Conservation (phyloP, 805 yeast species). For the Metschnikowia rubicola region DNA sequence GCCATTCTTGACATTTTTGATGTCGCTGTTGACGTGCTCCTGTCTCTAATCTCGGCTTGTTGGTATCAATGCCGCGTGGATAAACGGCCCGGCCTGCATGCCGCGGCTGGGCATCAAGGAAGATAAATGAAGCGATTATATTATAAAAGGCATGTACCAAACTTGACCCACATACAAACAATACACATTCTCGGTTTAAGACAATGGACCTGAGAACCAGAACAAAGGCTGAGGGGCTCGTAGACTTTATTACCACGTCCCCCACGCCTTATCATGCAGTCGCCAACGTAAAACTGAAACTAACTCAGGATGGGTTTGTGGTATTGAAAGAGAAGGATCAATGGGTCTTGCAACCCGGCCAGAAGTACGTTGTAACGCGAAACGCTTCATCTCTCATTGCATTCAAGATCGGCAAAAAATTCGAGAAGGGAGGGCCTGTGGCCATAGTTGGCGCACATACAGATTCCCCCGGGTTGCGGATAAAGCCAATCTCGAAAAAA, state of each 20-base stretch:
- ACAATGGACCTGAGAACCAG: constrained; percentile 15
- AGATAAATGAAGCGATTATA: neutral
- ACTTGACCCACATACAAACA: neutral
- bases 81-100: constrained; percentile 6
- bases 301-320: constrained; percentile 61
- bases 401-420: constrained; percentile 72
- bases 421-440: constrained; percentile 75
- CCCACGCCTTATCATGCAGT: constrained; percentile 97
- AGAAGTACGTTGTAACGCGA: constrained; percentile 82
- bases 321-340: constrained; percentile 68
- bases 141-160: no score
- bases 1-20: no score
- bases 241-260: constrained; percentile 73
- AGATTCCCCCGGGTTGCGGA: constrained; percentile 85
- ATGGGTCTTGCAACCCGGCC: constrained; percentile 59
- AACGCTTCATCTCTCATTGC: constrained; percentile 88
- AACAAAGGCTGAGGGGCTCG: constrained; percentile 52
- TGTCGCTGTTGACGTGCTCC: no score
- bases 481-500: constrained; percentile 81
- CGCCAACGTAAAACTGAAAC: constrained; percentile 52
- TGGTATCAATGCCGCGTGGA: constrained; percentile 2
- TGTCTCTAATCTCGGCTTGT: no score
- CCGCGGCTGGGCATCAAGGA: neutral
- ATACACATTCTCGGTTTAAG: neutral
- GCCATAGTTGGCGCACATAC: constrained; percentile 95